Conservation (phyloP, 495 filamentous ascomycete genomes). For the Daldinia vernicosa region DNA sequence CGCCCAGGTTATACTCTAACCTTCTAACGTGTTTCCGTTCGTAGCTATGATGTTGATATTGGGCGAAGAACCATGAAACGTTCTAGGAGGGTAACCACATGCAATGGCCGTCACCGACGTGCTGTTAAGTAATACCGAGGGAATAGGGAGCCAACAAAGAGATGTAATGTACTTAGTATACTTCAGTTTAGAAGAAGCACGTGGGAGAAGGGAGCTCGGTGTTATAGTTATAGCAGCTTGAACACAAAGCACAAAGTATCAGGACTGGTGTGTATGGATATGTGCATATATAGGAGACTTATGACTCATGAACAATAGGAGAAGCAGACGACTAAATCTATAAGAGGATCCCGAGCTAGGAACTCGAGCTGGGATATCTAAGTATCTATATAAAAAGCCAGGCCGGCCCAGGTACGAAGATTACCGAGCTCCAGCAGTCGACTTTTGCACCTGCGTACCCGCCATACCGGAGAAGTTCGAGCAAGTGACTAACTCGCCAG, state of each 20-base stretch:
- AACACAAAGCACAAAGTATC: slow-evolving; percentile 2
- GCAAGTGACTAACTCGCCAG: slow-evolving; percentile 17
- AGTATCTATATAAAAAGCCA: slow-evolving; percentile 25
- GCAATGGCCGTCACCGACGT: slow-evolving; percentile 27
- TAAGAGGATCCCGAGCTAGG: slow-evolving; percentile 4
- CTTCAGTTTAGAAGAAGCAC: not conserved
- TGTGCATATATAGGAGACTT: not conserved
- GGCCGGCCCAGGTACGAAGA: slow-evolving; percentile 15
- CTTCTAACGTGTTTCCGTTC: not conserved
- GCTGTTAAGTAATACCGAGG: slow-evolving; percentile 2
- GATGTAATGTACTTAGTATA: not conserved
- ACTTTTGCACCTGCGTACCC: slow-evolving; percentile 19
- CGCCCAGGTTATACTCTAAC: slow-evolving; percentile 25
- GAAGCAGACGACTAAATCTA: slow-evolving; percentile 17
- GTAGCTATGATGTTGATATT: not conserved
- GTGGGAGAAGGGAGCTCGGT: not conserved
- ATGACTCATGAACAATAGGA: slow-evolving; percentile 1
- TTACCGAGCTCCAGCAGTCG: slow-evolving; percentile 30
- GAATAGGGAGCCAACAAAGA: not conserved
- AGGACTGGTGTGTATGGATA: not conserved
- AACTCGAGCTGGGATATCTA: slow-evolving; percentile 20
- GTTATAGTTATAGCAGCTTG: slow-evolving; percentile 2
- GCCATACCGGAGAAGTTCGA: slow-evolving; percentile 26
- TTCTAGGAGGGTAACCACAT: slow-evolving; percentile 20
- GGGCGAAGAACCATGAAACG: not conserved